phyloP scores from a whole-genome alignment of 2,329 filamentous ascomycete genomes.

The Nannizzia gypsea region DNA sequence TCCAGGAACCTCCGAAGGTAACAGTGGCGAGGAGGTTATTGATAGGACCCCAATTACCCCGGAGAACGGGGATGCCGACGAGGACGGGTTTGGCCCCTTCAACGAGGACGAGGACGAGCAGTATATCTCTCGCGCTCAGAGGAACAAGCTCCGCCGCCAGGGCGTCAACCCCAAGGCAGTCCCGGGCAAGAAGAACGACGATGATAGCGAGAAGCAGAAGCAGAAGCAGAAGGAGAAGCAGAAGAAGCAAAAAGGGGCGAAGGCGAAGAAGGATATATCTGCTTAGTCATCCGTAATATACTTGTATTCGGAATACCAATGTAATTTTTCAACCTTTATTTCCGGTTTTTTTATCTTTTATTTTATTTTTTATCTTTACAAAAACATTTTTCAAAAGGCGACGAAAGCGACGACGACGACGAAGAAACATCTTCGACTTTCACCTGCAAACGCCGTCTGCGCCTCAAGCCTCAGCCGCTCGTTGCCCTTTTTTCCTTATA shows the following conservation, averaged over 20 bases:
- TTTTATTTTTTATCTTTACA: too few species aligned
- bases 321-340: not conserved
- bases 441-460: too few species aligned
- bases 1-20: slow-evolving; percentile 23
- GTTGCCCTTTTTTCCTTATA: not conserved
- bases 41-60: slow-evolving; percentile 58
- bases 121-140: slow-evolving; percentile 61
- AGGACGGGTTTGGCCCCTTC: slow-evolving; percentile 56
- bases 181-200: slow-evolving; percentile 3
- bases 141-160: slow-evolving; percentile 60
- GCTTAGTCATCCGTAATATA: slow-evolving; percentile 2
- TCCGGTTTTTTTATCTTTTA: not conserved
- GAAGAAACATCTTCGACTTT: not conserved
- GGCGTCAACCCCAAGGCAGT: slow-evolving; percentile 59
- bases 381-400: not conserved
- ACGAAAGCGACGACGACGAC: not conserved
- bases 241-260: slow-evolving; percentile 2
- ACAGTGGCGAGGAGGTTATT: slow-evolving; percentile 41
- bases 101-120: slow-evolving; percentile 61
- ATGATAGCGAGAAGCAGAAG: slow-evolving; percentile 15
- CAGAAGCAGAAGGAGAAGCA: slow-evolving; percentile 11
- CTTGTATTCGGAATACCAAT: slow-evolving; percentile 2
- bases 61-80: slow-evolving; percentile 26
- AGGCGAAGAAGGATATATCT: not conserved
- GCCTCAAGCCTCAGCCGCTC: too few species aligned